Evolutionary conservation across 176 grass and related monocot genomes (phyloP).

Genomic region (Metroxylon sagu): DNA sequence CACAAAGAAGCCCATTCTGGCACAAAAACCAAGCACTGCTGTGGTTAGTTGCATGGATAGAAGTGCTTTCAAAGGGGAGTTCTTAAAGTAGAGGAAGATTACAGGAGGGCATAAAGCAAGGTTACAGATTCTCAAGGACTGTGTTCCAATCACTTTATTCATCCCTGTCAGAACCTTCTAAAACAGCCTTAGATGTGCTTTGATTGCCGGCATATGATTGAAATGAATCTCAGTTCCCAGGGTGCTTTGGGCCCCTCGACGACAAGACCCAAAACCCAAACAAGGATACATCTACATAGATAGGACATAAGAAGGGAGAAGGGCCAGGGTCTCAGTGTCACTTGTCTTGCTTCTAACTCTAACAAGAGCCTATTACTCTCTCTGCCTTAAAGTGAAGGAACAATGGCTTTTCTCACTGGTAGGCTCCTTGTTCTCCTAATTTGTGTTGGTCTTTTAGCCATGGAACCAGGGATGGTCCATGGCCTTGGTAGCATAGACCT

Average conservation of each 20-base stretch:
- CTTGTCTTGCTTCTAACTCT: too few relatives aligned
- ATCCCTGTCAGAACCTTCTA: slow-evolving; percentile 24
- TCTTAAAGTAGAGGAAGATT: not conserved
- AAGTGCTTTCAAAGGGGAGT: not conserved
- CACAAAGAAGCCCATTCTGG: too few relatives aligned
- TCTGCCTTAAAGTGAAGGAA: not conserved
- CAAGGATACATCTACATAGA: slow-evolving; percentile 12
- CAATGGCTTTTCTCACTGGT: slow-evolving; percentile 15
- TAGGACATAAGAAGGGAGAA: too few relatives aligned
- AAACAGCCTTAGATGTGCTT: slow-evolving; percentile 24
- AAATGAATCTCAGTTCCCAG: slow-evolving; percentile 16
- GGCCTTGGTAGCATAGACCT: slow-evolving; percentile 12
- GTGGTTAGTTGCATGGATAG: too few relatives aligned
- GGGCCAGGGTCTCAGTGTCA: too few relatives aligned
- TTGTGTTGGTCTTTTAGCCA: slow-evolving; percentile 11
- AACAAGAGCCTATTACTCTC: too few relatives aligned
- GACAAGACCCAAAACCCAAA: slow-evolving; percentile 3
- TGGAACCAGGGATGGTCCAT: slow-evolving; percentile 15
- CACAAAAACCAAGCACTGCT: too few relatives aligned
- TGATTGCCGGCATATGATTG: slow-evolving; percentile 24
- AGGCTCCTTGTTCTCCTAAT: slow-evolving; percentile 14
- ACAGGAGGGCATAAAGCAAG: not conserved
- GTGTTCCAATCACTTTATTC: slow-evolving; percentile 13
- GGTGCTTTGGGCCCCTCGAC: slow-evolving; percentile 3
- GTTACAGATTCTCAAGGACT: slow-evolving; percentile 6